Evolutionary conservation across 106 monocot species (phyloP).

Genomic region (Dactylorhiza incarnata): DNA sequence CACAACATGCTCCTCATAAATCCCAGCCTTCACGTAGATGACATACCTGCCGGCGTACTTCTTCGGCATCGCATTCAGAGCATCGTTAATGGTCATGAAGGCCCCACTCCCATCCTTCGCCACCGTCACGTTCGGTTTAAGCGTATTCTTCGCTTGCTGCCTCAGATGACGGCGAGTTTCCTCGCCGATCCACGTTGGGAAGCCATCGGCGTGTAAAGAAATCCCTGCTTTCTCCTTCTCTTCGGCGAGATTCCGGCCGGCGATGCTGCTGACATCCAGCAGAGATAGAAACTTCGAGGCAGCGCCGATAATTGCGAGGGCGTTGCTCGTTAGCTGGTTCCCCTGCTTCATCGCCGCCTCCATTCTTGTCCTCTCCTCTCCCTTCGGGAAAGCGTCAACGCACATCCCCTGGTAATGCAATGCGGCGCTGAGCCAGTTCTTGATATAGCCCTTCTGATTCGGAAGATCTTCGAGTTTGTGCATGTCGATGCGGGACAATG

Average conservation of each 20-base stretch:
- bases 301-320: slow-evolving; percentile 50
- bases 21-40: slow-evolving; percentile 71
- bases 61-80: slow-evolving; percentile 39
- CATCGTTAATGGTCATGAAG: slow-evolving; percentile 62
- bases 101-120: slow-evolving; percentile 73
- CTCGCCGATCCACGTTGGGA: slow-evolving; percentile 33
- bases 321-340: slow-evolving; percentile 72
- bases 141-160: slow-evolving; percentile 12
- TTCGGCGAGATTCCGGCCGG: slow-evolving; percentile 19
- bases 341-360: slow-evolving; percentile 34
- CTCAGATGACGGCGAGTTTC: slow-evolving; percentile 42
- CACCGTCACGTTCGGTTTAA: slow-evolving; percentile 53
- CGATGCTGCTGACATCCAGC: slow-evolving; percentile 15
- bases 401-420: slow-evolving; percentile 65
- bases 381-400: slow-evolving; percentile 75
- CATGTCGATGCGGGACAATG: slow-evolving; percentile 28
- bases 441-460: slow-evolving; percentile 28
- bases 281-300: slow-evolving; percentile 21
- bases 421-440: slow-evolving; percentile 77
- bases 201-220: slow-evolving; percentile 11
- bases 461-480: slow-evolving; percentile 25
- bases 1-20: slow-evolving; percentile 50
- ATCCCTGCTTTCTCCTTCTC: background rate
- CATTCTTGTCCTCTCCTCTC: slow-evolving; percentile 63
- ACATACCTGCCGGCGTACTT: slow-evolving; percentile 59